Conservation (phyloP, 257 asterid genomes). For the Voacanga thouarsii region DNA sequence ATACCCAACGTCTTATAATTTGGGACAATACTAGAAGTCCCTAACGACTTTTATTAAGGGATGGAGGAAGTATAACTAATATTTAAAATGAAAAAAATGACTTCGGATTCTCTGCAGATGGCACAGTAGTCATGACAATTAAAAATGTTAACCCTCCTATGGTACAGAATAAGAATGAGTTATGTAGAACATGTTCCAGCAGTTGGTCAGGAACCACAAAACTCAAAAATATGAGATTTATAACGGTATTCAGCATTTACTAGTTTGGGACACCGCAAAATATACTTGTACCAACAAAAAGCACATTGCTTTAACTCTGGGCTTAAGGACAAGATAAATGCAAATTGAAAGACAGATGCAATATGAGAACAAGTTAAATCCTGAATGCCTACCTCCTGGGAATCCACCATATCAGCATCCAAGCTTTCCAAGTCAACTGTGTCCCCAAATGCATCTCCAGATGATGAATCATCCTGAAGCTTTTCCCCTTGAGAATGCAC, state of each 20-base stretch:
- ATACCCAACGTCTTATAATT: too few relatives aligned
- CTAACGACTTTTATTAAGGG: too few relatives aligned
- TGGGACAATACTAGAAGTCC: too few relatives aligned
- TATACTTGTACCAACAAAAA: neutral
- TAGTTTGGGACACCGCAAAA: neutral
- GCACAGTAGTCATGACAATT: neutral
- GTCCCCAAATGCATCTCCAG: slow-evolving; percentile 17
- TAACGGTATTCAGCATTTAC: neutral
- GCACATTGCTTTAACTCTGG: neutral
- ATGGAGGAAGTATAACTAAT: too few relatives aligned
- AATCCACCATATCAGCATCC: slow-evolving; percentile 33
- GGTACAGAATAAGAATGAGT: neutral
- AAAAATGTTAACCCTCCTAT: too few relatives aligned
- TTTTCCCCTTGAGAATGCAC: slow-evolving; percentile 42
- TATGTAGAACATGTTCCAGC: neutral
- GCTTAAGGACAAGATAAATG: neutral
- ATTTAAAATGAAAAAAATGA: neutral
- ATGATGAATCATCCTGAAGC: slow-evolving; percentile 40
- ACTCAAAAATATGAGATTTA: neutral
- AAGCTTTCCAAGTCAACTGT: slow-evolving; percentile 18
- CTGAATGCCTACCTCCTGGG: slow-evolving; percentile 54
- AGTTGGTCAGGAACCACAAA: neutral
- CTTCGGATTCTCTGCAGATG: neutral
- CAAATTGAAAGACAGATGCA: neutral
- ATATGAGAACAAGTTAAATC: neutral